Evolutionary conservation across 345 rosid species (phyloP), one percentile per base, ranked within the genome.

Genomic region (Murraya paniculata): DNA sequence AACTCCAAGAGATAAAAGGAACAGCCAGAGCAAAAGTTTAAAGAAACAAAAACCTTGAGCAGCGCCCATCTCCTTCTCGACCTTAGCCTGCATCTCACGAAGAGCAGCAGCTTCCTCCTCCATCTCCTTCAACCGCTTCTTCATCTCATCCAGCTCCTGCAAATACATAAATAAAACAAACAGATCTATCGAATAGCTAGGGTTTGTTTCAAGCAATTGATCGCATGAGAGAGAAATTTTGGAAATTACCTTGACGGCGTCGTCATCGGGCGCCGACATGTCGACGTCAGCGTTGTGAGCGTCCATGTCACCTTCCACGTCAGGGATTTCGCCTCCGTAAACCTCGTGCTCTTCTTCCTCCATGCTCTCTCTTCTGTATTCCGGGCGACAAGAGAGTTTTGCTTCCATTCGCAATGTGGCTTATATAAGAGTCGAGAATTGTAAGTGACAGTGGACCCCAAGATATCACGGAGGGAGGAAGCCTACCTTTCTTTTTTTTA

Each of bases 41-140:
- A 45, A 13, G 50, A 45, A 45, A 45, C 16, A 45, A 58, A 74
- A 76, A 92, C 99, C 99, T 94, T 88, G 95, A 71, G 80, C 93
- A 58, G 91, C 90, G 70, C 98, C 99, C 97, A 94, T 96, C 66
- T 96, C 99, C 77, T 91, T 91, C 93, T 96, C 97, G 36, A 92
- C 99, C 83, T 96, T 96, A 70, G 94, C 94, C 82, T 96, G 98
- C 97, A 96, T 96, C 91, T 96, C 99, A 24, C 99, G 94, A 33
- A 96, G 95, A 79, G 98, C 97, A 19, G 97, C 96, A 22, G 98
- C 98, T 74, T 96, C 98, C 81, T 96, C 99, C 80, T 96, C 99
- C 91, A 94, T 96, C 86, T 94, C 98, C 86, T 92, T 94, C 87
- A 96, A 84, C 73, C 99, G 88, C 75, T 85, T 94, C 91, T 96